phyloP scores from a whole-genome alignment of 164 flowering plant genomes.

The Stephania yunnanensis region DNA sequence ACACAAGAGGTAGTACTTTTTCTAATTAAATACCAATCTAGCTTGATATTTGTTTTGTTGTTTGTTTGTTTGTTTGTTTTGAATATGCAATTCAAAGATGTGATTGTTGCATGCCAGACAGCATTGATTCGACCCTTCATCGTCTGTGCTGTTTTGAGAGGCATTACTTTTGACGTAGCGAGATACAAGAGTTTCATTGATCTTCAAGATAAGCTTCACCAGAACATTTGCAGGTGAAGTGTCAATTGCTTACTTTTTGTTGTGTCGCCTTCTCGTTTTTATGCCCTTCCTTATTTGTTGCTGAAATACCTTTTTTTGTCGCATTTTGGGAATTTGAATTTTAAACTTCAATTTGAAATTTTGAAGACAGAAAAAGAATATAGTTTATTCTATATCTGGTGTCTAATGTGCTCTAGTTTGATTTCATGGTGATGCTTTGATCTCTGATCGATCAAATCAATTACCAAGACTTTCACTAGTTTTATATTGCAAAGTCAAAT shows the following conservation, averaged over 20 bases:
- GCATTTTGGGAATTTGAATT: not conserved
- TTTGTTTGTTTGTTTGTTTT: not conserved
- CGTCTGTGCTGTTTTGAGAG: slow-evolving; percentile 97
- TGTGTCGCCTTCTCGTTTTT: not conserved
- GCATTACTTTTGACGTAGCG: slow-evolving; percentile 70
- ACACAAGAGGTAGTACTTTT: slow-evolving; percentile 58
- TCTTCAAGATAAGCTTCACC: slow-evolving; percentile 96
- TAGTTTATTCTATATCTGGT: not conserved
- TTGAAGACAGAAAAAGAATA: not conserved
- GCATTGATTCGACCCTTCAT: slow-evolving; percentile 66
- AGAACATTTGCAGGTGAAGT: slow-evolving; percentile 85
- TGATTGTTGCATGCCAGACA: slow-evolving; percentile 43
- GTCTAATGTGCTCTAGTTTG: not conserved
- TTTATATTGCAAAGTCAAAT: not conserved
- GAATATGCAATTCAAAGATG: not conserved
- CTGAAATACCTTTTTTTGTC: not conserved
- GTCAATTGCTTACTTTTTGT: not conserved
- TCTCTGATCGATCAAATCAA: not conserved
- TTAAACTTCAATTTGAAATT: too few relatives aligned
- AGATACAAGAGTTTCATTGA: slow-evolving; percentile 94
- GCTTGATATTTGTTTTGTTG: not conserved
- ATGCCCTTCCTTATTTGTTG: not conserved
- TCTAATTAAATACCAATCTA: too few relatives aligned
- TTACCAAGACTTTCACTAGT: not conserved
- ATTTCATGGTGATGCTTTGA: not conserved